Evolutionary conservation across 495 filamentous ascomycete species (phyloP).

Genomic region (Hapsidospora chrysogenum): DNA sequence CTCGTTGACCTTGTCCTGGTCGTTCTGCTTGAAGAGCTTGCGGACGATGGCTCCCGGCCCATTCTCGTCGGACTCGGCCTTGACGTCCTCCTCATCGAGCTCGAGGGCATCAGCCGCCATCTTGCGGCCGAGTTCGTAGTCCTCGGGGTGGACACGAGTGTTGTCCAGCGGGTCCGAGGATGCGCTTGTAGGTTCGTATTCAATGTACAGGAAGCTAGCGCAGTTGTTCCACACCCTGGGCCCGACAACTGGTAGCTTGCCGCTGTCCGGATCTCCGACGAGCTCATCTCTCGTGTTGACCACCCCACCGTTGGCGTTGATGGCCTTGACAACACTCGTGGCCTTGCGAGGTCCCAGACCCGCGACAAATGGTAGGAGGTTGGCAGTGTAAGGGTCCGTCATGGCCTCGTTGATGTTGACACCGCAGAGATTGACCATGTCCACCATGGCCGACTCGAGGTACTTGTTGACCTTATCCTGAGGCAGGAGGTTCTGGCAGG

Average conservation of each 20-base stretch:
- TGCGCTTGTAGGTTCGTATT: slow-evolving; percentile 62
- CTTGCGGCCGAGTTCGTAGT: slow-evolving; percentile 92
- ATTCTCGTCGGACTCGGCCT: slow-evolving; percentile 77
- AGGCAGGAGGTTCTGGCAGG: slow-evolving; percentile 73
- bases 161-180: slow-evolving; percentile 87
- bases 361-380: slow-evolving; percentile 78
- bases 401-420: slow-evolving; percentile 90
- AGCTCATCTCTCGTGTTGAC: slow-evolving; percentile 72
- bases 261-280: slow-evolving; percentile 66
- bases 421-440: slow-evolving; percentile 93
- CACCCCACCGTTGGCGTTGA: slow-evolving; percentile 70
- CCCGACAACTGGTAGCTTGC: slow-evolving; percentile 62
- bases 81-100: slow-evolving; percentile 93
- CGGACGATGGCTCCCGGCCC: slow-evolving; percentile 80
- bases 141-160: slow-evolving; percentile 91
- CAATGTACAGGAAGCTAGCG: slow-evolving; percentile 83
- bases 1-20: slow-evolving; percentile 89
- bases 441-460: slow-evolving; percentile 86
- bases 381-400: slow-evolving; percentile 57
- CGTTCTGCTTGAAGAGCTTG: slow-evolving; percentile 78
- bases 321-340: slow-evolving; percentile 68
- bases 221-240: slow-evolving; percentile 90
- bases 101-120: slow-evolving; percentile 96
- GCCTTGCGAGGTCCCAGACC: slow-evolving; percentile 91
- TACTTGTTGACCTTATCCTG: slow-evolving; percentile 71